Conservation (phyloP, 2,329 filamentous ascomycete species). For the Colletotrichum viniferum region DNA sequence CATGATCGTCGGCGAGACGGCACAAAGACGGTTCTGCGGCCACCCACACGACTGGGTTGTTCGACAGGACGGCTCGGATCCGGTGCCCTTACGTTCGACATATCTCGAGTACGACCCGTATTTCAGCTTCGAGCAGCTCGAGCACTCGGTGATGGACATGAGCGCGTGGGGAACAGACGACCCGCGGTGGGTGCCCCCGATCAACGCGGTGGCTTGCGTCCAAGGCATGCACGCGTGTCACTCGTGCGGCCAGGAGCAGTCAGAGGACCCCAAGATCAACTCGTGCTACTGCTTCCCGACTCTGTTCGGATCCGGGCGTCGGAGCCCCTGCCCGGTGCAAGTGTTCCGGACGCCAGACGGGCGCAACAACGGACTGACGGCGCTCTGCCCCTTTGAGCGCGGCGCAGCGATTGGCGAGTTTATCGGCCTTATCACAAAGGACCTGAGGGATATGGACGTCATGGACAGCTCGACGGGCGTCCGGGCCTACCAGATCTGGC, state of each 20-base stretch:
- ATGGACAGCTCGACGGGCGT: constrained; percentile 50
- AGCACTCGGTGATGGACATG: constrained; percentile 53
- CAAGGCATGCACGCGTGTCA: constrained; percentile 36
- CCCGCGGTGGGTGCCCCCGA: constrained; percentile 45
- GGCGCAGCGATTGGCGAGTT: constrained; percentile 60
- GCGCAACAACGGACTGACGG: constrained; percentile 58
- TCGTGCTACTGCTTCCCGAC: constrained; percentile 57
- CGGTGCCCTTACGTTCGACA: constrained; percentile 47
- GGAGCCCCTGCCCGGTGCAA: constrained; percentile 45
- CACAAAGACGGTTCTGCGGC: constrained; percentile 44
- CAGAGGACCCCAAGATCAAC: constrained; percentile 52
- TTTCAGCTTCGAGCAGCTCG: constrained; percentile 53
- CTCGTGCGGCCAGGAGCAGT: constrained; percentile 52
- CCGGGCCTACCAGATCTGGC: constrained; percentile 59
- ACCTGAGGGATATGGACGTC: constrained; percentile 55
- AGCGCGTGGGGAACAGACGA: constrained; percentile 53
- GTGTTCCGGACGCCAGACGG: constrained; percentile 56
- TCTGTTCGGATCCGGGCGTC: constrained; percentile 44
- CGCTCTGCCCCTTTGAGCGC: constrained; percentile 51
- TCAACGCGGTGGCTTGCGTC: constrained; percentile 28
- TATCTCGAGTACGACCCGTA: constrained; percentile 50
- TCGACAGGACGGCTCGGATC: constrained; percentile 40
- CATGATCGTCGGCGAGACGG: constrained; percentile 46
- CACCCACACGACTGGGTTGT: constrained; percentile 59
- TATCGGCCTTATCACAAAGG: constrained; percentile 57